These are phyloP conservation scores for Pyrus communis DNA, from an alignment of 306 rosid genomes.

Conservation along the genomic window DNA sequence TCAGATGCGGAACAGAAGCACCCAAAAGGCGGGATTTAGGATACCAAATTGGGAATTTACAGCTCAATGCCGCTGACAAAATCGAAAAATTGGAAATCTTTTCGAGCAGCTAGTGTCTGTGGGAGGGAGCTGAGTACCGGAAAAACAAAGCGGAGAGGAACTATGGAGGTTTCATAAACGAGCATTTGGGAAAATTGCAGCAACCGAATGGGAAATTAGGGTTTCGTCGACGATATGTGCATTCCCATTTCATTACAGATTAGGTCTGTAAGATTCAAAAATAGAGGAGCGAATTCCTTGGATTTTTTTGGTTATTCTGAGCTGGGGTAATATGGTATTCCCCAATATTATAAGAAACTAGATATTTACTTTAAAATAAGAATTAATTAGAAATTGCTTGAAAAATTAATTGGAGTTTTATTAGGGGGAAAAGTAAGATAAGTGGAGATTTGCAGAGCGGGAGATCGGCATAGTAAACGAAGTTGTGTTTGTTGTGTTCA, in stretches of 20 bases:
- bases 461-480: background rate
- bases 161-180: slow-evolving; percentile 46
- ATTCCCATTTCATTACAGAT: slow-evolving; percentile 12
- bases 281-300: slow-evolving; percentile 28
- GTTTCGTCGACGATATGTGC: slow-evolving; percentile 33
- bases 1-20: slow-evolving; percentile 17
- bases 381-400: background rate
- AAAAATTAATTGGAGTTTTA: no score
- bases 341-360: background rate
- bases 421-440: background rate
- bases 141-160: slow-evolving; percentile 20
- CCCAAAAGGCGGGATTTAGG: background rate
- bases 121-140: slow-evolving; percentile 28
- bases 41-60: background rate
- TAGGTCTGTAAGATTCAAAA: slow-evolving; percentile 8
- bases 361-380: no score
- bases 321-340: background rate
- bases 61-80: background rate
- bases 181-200: slow-evolving; percentile 15
- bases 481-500: no score
- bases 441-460: background rate
- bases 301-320: slow-evolving; percentile 21
- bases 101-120: slow-evolving; percentile 33
- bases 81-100: background rate
- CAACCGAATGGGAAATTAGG: slow-evolving; percentile 24